These are phyloP conservation scores for Russula lepida DNA, from an alignment of 768 basidiomycete genomes.

Conservation along the genomic window DNA sequence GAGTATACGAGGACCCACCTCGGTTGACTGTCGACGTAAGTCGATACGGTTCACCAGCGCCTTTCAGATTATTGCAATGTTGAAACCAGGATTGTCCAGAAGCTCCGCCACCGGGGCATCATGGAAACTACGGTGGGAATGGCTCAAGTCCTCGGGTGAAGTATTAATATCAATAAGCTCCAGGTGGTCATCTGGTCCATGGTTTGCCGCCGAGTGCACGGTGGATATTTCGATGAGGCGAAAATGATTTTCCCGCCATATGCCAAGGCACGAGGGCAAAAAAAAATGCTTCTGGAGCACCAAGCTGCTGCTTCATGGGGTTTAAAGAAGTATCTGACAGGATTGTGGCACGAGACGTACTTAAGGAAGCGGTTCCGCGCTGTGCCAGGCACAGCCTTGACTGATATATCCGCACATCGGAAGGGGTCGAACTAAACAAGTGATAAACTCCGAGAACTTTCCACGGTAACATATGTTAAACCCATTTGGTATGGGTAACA, in stretches of 20 bases:
- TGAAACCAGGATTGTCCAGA: too few species aligned
- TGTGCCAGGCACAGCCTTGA: neutral
- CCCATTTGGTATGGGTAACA: neutral
- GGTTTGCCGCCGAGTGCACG: neutral
- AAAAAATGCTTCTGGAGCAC: neutral
- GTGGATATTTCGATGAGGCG: neutral
- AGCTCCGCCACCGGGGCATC: neutral
- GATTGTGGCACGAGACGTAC: neutral
- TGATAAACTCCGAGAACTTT: neutral
- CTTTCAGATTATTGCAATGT: neutral
- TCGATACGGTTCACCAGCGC: too few species aligned
- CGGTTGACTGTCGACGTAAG: too few species aligned
- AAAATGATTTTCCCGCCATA: neutral
- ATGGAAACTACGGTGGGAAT: neutral
- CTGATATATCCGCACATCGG: too few species aligned
- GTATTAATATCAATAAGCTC: too few species aligned
- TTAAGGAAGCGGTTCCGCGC: neutral
- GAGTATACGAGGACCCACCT: too few species aligned
- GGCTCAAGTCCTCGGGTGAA: slow-evolving; percentile 1
- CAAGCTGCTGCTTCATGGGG: neutral
- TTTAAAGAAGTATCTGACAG: neutral
- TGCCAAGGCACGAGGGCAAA: neutral
- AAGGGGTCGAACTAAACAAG: too few species aligned
- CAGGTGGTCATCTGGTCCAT: neutral
- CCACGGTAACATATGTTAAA: neutral